Conservation (phyloP, 73 alveolate species). For the Symbiodinium natans region DNA sequence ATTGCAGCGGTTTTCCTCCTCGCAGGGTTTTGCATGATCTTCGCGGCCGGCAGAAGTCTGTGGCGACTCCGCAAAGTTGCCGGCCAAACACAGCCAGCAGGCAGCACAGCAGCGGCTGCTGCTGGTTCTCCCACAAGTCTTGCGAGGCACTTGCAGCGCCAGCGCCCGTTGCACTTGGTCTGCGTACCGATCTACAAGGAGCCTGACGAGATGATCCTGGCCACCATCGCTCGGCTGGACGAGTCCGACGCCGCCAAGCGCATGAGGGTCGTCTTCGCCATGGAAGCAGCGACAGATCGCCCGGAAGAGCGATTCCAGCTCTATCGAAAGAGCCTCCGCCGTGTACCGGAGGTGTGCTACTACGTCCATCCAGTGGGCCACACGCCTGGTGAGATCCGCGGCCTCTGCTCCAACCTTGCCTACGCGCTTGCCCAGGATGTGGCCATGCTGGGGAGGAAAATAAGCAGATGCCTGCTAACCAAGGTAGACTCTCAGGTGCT, state of each 20-base stretch:
- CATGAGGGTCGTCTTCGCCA: conserved; percentile 35
- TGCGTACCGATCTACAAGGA: conserved; percentile 34
- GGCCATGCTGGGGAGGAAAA: background rate
- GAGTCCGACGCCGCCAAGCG: background rate
- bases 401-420: background rate
- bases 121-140: background rate
- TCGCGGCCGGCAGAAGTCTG: background rate
- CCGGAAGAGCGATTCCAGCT: conserved; percentile 29
- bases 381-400: background rate
- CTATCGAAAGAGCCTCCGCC: no score
- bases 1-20: background rate
- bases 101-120: background rate
- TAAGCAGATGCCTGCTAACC: background rate
- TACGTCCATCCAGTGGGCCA: background rate
- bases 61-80: background rate
- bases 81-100: background rate
- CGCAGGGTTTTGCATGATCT: background rate
- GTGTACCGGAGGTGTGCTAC: background rate
- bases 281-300: conserved; percentile 33
- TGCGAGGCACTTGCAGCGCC: no score
- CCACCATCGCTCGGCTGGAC: background rate
- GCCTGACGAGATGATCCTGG: background rate
- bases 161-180: background rate
- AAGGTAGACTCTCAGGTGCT: background rate
- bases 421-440: background rate